Percentiles rank a stretch among this genome's conserved stretches.
Evolutionary conservation across 768 basidiomycete genomes (phyloP).

Genomic region (Amanita brunnescens): DNA sequence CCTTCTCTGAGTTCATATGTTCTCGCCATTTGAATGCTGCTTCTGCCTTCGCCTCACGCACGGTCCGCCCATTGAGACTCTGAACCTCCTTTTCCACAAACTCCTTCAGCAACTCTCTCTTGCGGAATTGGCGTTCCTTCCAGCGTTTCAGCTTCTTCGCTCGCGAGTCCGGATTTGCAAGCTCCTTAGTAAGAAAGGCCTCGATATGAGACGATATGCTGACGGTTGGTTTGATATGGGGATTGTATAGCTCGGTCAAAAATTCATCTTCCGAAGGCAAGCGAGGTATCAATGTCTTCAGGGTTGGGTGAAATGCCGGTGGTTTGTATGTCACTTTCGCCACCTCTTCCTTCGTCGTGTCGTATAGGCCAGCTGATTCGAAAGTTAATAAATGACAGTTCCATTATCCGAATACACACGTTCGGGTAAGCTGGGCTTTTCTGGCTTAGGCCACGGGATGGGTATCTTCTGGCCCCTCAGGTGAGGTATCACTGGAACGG

Average conservation of each 20-base stretch:
- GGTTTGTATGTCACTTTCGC: constrained; percentile 63
- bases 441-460: constrained; percentile 65
- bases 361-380: constrained; percentile 46
- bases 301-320: constrained; percentile 38
- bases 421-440: constrained; percentile 31
- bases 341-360: constrained; percentile 55
- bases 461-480: constrained; percentile 30
- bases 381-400: not conserved
- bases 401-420: constrained; percentile 24
- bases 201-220: constrained; percentile 58
- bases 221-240: constrained; percentile 31
- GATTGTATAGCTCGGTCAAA: constrained; percentile 50
- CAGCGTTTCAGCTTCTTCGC: constrained; percentile 77
- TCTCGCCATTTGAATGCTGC: constrained; percentile 69
- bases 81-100: constrained; percentile 46
- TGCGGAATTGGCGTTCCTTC: constrained; percentile 45
- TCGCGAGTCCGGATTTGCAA: constrained; percentile 75
- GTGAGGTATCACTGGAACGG: constrained; percentile 47
- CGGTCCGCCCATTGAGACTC: constrained; percentile 50
- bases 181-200: constrained; percentile 53
- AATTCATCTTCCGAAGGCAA: constrained; percentile 46
- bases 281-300: constrained; percentile 28
- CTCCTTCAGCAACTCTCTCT: constrained; percentile 41
- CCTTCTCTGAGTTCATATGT: constrained; percentile 46
- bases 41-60: constrained; percentile 59